Evolutionary conservation across 495 filamentous ascomycete genomes (phyloP), one percentile per base, ranked within the genome.

Genomic region (Aspergillus nanangensis): DNA sequence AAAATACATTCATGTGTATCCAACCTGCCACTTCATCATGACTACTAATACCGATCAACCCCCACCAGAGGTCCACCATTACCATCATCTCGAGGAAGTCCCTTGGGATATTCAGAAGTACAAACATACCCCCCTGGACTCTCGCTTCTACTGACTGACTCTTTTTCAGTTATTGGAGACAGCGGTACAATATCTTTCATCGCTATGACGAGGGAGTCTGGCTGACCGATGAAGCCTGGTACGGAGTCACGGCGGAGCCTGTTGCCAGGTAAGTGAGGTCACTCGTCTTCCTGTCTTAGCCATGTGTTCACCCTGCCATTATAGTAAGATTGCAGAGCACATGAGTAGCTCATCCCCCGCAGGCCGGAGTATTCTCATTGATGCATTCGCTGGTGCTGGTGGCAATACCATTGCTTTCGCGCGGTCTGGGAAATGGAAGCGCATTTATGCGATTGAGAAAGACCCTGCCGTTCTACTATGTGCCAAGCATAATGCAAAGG

Each of bases 401-500:
- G 93, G 91, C 40, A 97, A 98, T 60, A 77, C 84, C n/a, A 98
- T 98, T 49, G 88, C 90, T 22, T 95, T 97, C 57, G 93, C 93
- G 11, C 71, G 80, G 7, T 84, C 83, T 3, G 78, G 76, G 8
- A 76, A 79, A 40, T 97, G 89, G 84, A 74, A 80, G 22, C 82
- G 78, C 38, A 77, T 98, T 37, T 88, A 96, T 58, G 89, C 87
- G 24, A 85, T 97, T 57, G 93, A 98, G 66, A 86, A 82, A 42
- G 80, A 95, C 56, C 72, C 84, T 10, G 68, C 76, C 2, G 85
- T 84, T 4, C 72, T 98, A 2, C 77, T 81, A 37, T 98, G 93
- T 67, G 93, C 88, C 25, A 90, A 92, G 67, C 86, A 92, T 56
- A 98, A 98, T 62, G 93, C 94, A 3, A 69, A 81, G 31, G 75